These are phyloP conservation scores for Poronia punctata DNA, from an alignment of 495 filamentous ascomycete genomes.

Conservation along the genomic window DNA sequence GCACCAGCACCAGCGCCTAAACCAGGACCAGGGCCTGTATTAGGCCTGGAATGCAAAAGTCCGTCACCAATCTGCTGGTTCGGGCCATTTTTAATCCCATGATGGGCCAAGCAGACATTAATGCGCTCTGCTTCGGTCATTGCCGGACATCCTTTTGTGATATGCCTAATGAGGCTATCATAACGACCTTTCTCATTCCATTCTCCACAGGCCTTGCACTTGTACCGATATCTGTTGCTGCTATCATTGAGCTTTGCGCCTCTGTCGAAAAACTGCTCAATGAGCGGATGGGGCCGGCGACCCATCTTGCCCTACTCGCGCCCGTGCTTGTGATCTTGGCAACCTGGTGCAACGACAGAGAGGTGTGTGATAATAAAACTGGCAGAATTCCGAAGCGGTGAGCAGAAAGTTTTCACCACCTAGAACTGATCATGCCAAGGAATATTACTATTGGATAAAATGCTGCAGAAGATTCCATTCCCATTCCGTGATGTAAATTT, in stretches of 20 bases:
- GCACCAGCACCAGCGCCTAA: not conserved
- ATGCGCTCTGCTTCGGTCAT: constrained; percentile 60
- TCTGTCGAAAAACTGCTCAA: constrained; percentile 76
- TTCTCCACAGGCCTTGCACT: constrained; percentile 78
- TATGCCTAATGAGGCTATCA: constrained; percentile 68
- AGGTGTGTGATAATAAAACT: constrained; percentile 15
- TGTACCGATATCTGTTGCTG: constrained; percentile 82
- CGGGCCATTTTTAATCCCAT: constrained; percentile 35
- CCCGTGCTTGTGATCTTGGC: too few relatives aligned
- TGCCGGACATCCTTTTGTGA: constrained; percentile 75
- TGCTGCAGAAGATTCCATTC: too few relatives aligned
- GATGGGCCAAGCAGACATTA: constrained; percentile 49
- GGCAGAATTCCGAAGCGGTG: constrained; percentile 29
- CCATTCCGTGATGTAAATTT: too few relatives aligned
- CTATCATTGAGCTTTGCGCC: constrained; percentile 75
- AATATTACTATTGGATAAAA: too few relatives aligned
- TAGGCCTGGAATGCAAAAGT: constrained; percentile 17
- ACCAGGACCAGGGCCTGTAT: constrained; percentile 8
- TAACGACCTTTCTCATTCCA: constrained; percentile 78
- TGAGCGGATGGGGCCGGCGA: constrained; percentile 71
- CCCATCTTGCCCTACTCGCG: constrained; percentile 49
- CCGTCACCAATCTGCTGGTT: constrained; percentile 26
- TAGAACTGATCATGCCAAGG: too few relatives aligned
- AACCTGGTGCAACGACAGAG: constrained; percentile 10
- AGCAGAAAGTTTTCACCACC: constrained; percentile 16